Base-by-base conservation (phyloP, 306 rosid genomes). In the Glycine soja region DNA sequence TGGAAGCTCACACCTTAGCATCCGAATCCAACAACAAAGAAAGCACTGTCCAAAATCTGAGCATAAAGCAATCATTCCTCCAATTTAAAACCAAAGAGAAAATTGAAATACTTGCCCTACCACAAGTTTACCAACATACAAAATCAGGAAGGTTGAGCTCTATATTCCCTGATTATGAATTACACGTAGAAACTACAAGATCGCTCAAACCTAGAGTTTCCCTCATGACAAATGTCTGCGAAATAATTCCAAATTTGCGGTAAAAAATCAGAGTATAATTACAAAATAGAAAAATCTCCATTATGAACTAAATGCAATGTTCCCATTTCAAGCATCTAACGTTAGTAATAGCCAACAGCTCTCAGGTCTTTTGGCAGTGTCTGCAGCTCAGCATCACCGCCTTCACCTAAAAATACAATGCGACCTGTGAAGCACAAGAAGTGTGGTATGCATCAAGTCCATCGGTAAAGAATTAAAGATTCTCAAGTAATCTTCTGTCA, bases 291-390 rank as follows among this genome's bases (percentile, higher is more conserved):
- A 72, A 61, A 61, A 36, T 68, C 40, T 52, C 66, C 47, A 14
- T n/a, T 62, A 56, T 10, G 56, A 52, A 78, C 15, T 4, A 59
- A 73, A 73, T 70, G 45, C 19, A 58, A 4, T n/a, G 38, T 73
- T 66, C 65, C 72, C 34, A 43, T 36, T 46, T 53, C 53, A 3
- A 54, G 76, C 66, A 11, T 54, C 71, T 36, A 24, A 73, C 13
- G 40, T 79, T 83, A 94, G 88, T 86, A 90, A 83, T 92, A 90
- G 75, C 98, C 96, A 83, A 86, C 89, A 34, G 84, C 77, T 80
- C 30, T 90, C 56, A 85, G 45, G 18, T 89, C 90, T 67, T 57
- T 14, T 15, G 69, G 43, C 51, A 67, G 72, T 47, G 91, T 13
- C 6, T 83, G 75, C 77, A 76, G 82, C 50, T 80, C 85, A n/a